Percentiles rank a stretch among this genome's conserved stretches.
These are phyloP conservation scores for Hymenoscyphus fraxineus DNA, from an alignment of 2,329 filamentous ascomycete species.

Conservation along the genomic window DNA sequence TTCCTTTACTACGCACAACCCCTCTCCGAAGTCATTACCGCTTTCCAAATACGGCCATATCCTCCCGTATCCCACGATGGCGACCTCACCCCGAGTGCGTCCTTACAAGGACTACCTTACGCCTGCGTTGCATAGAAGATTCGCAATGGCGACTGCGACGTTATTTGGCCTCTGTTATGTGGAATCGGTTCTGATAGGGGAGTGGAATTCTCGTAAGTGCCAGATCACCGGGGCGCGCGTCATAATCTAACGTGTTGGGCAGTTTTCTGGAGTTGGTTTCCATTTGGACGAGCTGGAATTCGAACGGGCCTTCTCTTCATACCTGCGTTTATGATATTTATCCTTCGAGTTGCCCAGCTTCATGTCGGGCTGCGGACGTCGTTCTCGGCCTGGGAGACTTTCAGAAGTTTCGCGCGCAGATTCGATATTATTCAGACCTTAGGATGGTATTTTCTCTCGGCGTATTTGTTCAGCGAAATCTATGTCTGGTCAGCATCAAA, in stretches of 20 bases:
- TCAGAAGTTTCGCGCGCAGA: slow-evolving; percentile 53
- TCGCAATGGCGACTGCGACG: slow-evolving; percentile 70
- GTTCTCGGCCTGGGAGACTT: slow-evolving; percentile 61
- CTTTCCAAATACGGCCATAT: background rate
- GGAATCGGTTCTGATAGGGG: slow-evolving; percentile 66
- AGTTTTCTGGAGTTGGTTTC: slow-evolving; percentile 87
- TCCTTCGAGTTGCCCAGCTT: slow-evolving; percentile 81
- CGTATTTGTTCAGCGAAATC: slow-evolving; percentile 73
- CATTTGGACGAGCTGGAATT: slow-evolving; percentile 69
- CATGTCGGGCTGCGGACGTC: slow-evolving; percentile 72
- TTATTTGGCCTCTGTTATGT: slow-evolving; percentile 69
- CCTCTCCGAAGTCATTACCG: slow-evolving; percentile 21
- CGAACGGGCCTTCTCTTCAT: slow-evolving; percentile 73
- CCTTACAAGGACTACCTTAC: slow-evolving; percentile 73
- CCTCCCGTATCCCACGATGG: slow-evolving; percentile 25
- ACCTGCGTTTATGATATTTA: slow-evolving; percentile 71
- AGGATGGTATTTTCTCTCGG: slow-evolving; percentile 73
- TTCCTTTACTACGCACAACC: background rate
- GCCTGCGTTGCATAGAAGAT: slow-evolving; percentile 80
- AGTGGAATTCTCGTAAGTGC: slow-evolving; percentile 65
- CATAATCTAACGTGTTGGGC: slow-evolving; percentile 6
- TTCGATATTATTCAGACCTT: slow-evolving; percentile 63
- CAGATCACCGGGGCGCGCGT: background rate
- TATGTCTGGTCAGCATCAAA: slow-evolving; percentile 69
- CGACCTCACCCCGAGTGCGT: slow-evolving; percentile 34